Base-by-base conservation (phyloP, 148 eudicot species). In the Simmondsia chinensis region DNA sequence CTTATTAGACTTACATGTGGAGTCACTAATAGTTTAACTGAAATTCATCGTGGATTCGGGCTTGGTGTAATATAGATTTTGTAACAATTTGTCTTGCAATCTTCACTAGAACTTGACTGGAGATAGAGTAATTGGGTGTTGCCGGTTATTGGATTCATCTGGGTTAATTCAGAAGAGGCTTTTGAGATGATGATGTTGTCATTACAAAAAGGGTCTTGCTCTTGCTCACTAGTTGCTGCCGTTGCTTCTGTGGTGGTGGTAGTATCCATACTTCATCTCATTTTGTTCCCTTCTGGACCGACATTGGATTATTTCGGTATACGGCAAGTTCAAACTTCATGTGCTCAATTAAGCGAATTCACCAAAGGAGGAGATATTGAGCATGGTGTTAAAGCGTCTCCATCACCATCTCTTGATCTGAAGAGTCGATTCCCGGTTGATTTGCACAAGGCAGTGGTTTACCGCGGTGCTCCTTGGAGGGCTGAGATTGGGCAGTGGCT, bases 381-480 rank as follows among this genome's bases (percentile, higher is more conserved):
- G 25, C 18, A 33, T 14, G 11, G 26, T 55, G 60, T 33, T 19
- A 29, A 24, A n/a, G 18, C 40, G n/a, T n/a, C n/a, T n/a, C n/a
- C n/a, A n/a, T 27, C 9, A 44, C 1, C 48, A 15, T 36, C 56
- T 33, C 45, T 58, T 36, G 53, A 59, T 57, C 61, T 82, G 27
- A 59, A 52, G 32, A 39, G 20, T 31, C 68, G 32, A 35, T 82
- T 73, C 58, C 95, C 93, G 0, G 56, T 70, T 46, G 87, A 89
- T 48, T 70, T 57, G 45, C 87, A 78, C 50, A 57, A 68, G 20
- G 77, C 93, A 19, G 88, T 88, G 24, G 72, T 74, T 63, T 88
- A 77, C 39, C 75, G 64, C 20, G 80, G 76, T 63, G 93, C 97
- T 46, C 93, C 97, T 2, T 89, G 97, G 97, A 84, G 78, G 58